Percentiles rank a stretch among this genome's conserved stretches.
These are phyloP conservation scores for Pyrenula aspistea DNA, from an alignment of 495 filamentous ascomycete genomes.

Conservation along the genomic window DNA sequence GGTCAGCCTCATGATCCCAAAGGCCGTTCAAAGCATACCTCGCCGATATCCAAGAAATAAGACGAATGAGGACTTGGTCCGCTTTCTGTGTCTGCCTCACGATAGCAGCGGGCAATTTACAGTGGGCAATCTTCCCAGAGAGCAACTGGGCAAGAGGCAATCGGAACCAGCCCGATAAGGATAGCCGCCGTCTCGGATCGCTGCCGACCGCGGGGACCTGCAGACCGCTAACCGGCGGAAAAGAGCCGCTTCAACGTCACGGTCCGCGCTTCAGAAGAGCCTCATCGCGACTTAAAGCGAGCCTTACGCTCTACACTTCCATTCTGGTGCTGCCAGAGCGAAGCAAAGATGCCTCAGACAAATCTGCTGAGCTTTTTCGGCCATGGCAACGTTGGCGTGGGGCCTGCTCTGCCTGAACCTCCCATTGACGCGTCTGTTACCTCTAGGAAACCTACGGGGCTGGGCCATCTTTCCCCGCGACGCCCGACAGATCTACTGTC, in stretches of 20 bases:
- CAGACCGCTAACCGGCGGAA: neutral
- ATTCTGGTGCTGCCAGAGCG: neutral
- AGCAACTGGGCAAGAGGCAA: neutral
- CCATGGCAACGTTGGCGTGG: too few relatives aligned
- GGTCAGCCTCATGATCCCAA: neutral
- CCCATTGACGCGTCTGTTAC: neutral
- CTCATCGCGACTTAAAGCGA: neutral
- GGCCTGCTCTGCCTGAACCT: neutral
- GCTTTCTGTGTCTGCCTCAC: neutral
- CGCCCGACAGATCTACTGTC: neutral
- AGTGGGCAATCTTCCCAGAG: neutral
- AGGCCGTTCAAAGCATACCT: neutral
- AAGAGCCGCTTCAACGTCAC: neutral
- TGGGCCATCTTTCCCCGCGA: neutral
- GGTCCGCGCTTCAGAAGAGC: neutral
- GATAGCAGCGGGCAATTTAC: neutral
- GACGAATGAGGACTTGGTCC: neutral
- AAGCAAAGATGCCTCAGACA: neutral
- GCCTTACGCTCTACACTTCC: neutral
- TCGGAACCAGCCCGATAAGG: neutral
- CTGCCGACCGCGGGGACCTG: neutral
- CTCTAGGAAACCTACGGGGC: neutral
- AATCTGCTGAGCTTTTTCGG: neutral
- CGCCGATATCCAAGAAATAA: neutral
- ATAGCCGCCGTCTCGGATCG: neutral